Evolutionary conservation across 1,284 basidiomycete species (phyloP), one percentile per base, ranked within the genome.

Genomic region (Gomphus bonarii): DNA sequence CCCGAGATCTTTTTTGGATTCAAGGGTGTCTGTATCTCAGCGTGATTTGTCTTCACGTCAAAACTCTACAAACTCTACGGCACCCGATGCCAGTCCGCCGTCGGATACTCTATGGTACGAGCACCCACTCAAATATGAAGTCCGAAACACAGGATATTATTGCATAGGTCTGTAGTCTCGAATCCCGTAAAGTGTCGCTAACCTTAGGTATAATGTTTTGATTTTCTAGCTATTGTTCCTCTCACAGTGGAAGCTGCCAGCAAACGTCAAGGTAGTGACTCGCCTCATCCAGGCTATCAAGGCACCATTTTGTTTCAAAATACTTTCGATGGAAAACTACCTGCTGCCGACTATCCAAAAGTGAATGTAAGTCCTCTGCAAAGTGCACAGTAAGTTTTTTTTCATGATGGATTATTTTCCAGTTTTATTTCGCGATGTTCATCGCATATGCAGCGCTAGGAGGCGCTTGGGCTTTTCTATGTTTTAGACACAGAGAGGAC

Each of bases 281-380:
- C 78, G 47, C 73, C 79, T 28, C 91, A 95, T 66, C 85, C 91
- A n/a, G 75, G 77, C 20, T 99, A 95, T 71, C 75, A 76, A 8
- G 95, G 93, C 30, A 72, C 77, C 30, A 87, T 98, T 46, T 73
- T 87, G 48, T 99, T 98, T 77, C 80, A 80, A 64, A 98, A 97
- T 70, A 83, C 78, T 2, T 98, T 98, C 68, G 73, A 88, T 40
- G 95, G 95, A 38, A 82, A 91, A 68, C 77, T 99, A 18, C 82
- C 95, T 3, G 94, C 95, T 3, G 81, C 89, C 2, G 95, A 99
- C 69, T 97, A 97, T 68, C 95, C 95, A n/a, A 99, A 99, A 81
- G 89, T 98, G 65, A 86, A 82, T 61, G 92, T 95, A 68, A 67
- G 88, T 74, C 57, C 50, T 16, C 53, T 49, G 40, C 35, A 54